Base-by-base conservation (phyloP, 257 asterid genomes). In the Phtheirospermum japonicum region DNA sequence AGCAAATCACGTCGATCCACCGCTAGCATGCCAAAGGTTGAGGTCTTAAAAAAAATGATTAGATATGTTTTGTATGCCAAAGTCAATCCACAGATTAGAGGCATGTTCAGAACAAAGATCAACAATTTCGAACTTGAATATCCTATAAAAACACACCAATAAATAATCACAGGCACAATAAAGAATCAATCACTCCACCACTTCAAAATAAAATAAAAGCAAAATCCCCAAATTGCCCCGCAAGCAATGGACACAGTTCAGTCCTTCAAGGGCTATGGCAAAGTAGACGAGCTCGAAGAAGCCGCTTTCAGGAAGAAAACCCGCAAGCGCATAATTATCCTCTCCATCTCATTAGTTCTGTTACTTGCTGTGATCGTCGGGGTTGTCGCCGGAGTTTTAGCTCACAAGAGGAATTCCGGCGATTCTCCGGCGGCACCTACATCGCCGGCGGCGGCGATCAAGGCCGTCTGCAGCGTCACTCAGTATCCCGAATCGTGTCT, bases 201-300 rank as follows among this genome's bases (percentile, higher is more conserved):
- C 3, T 23, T 23, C 28, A 23, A 23, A 23, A 23, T 23, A 23
- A 23, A 23, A 23, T 23, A 23, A 23, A 23, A 23, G 3, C 1
- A 23, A 1, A 23, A 23, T 23, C n/a, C n/a, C n/a, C n/a, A n/a
- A n/a, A n/a, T n/a, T n/a, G n/a, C n/a, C n/a, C n/a, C n/a, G n/a
- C n/a, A 23, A 4, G 2, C 20, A 7, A 12, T 5, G 2, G 17
- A 45, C 5, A 45, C 87, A 5, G 77, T 77, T 26, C 77, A 80
- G 28, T 90, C 97, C 48, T 85, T 90, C 81, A 83, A 82, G 66
- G 93, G 90, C 67, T 90, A 87, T 59, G 96, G 93, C 50, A 90
- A 83, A 46, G 97, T 85, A 4, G 96, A 87, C 66, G 83, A 75
- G 13, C 50, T 39, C 0, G 89, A 83, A 60, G 82, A 83, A 55